phyloP scores from a whole-genome alignment of 202 grass and related monocot species.

The Elaeis oleifera region DNA sequence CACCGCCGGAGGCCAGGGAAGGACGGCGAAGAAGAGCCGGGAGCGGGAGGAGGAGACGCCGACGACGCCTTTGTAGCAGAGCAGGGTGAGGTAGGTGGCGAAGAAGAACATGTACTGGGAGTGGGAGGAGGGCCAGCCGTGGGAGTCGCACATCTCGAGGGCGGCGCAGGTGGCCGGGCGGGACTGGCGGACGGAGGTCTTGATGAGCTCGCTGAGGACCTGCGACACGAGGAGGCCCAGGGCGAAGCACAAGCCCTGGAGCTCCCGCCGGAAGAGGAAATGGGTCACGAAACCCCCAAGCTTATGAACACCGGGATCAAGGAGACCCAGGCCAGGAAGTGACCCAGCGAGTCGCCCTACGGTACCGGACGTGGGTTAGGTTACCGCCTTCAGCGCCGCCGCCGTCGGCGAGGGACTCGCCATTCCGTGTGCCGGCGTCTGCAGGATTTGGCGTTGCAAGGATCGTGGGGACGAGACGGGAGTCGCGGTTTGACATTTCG shows the following conservation, averaged over 20 bases:
- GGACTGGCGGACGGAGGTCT: constrained; percentile 72
- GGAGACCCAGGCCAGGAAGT: constrained; percentile 87
- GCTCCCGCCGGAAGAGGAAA: constrained; percentile 93
- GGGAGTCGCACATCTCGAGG: constrained; percentile 80
- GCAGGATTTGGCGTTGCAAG: no score
- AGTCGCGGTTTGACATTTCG: no score
- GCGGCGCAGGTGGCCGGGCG: constrained; percentile 58
- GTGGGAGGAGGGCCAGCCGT: constrained; percentile 87
- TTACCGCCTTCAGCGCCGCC: constrained; percentile 63
- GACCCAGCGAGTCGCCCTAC: constrained; percentile 59
- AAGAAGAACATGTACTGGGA: constrained; percentile 97
- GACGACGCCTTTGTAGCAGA: constrained; percentile 25
- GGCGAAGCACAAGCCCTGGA: constrained; percentile 71
- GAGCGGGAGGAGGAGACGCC: neutral
- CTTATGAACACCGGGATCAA: constrained; percentile 90
- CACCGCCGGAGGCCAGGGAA: constrained; percentile 74
- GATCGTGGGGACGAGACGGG: no score
- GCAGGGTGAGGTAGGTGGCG: constrained; percentile 70
- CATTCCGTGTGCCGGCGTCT: no score
- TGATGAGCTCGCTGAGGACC: constrained; percentile 74
- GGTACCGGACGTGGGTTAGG: constrained; percentile 92
- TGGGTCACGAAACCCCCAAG: constrained; percentile 87
- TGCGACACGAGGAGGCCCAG: constrained; percentile 69
- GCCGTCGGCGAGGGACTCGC: constrained; percentile 22
- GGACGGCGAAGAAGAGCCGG: constrained; percentile 32